Percentiles rank a stretch among this genome's conserved stretches.
phyloP scores from a whole-genome alignment of 805 yeast species.

The Saccharomycopsis fibuligera region DNA sequence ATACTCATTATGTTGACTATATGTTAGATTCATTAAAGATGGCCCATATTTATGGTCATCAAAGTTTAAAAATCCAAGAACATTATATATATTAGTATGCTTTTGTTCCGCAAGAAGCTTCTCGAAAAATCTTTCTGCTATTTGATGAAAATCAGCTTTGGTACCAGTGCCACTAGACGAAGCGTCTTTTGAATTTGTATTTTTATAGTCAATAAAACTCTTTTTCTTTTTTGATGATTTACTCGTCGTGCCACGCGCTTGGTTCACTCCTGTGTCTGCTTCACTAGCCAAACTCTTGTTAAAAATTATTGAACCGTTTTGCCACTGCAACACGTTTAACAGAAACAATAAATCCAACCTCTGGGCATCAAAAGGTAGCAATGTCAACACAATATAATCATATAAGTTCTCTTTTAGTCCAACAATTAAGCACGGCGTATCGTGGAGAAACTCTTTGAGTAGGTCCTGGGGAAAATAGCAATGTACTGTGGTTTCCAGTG shows the following conservation, averaged over 20 bases:
- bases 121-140: not conserved
- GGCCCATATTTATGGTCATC: not conserved
- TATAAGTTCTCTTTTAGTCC: slow-evolving; percentile 12
- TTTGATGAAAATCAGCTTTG: too few relatives aligned
- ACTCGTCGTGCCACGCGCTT: not conserved
- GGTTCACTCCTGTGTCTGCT: too few relatives aligned
- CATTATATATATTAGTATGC: not conserved
- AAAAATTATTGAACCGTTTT: not conserved
- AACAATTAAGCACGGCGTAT: slow-evolving; percentile 18
- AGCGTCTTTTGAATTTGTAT: not conserved
- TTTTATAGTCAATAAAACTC: not conserved
- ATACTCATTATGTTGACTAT: slow-evolving; percentile 17
- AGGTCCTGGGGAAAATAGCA: slow-evolving; percentile 21
- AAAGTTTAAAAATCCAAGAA: slow-evolving; percentile 18
- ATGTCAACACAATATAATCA: slow-evolving; percentile 18
- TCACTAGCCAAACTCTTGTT: not conserved
- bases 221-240: not conserved
- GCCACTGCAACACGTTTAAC: not conserved
- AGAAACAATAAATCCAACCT: slow-evolving; percentile 9
- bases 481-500: too few relatives aligned
- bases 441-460: slow-evolving; percentile 10
- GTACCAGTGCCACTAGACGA: too few relatives aligned
- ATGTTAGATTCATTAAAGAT: slow-evolving; percentile 16
- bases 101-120: not conserved
- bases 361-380: slow-evolving; percentile 18